phyloP scores from a whole-genome alignment of 1,139 yeast genomes.

The Pichia sp. region DNA sequence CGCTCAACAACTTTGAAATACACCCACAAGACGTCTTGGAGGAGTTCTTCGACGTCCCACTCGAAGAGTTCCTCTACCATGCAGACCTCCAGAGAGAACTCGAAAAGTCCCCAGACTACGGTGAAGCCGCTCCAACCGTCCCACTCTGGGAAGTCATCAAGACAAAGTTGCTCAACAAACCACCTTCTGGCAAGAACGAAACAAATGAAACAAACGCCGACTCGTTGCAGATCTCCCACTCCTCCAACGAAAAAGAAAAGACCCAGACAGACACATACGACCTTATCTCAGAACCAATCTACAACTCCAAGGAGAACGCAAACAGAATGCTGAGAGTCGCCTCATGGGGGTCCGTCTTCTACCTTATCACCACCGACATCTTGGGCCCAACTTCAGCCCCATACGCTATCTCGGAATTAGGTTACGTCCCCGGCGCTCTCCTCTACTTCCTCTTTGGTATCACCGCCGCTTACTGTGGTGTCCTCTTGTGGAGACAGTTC shows the following conservation, averaged over 20 bases:
- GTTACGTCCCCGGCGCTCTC: slow-evolving; percentile 43
- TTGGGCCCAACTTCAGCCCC: slow-evolving; percentile 46
- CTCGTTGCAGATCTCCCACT: too few species aligned
- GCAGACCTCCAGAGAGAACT: slow-evolving; percentile 16
- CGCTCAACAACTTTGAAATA: slow-evolving; percentile 7
- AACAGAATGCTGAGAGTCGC: slow-evolving; percentile 17
- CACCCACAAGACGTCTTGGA: slow-evolving; percentile 1
- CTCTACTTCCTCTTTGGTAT: slow-evolving; percentile 40
- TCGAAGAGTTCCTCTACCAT: slow-evolving; percentile 15
- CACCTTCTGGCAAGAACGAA: neutral
- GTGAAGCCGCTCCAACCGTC: slow-evolving; percentile 15
- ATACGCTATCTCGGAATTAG: slow-evolving; percentile 41
- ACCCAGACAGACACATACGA: neutral
- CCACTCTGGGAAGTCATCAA: slow-evolving; percentile 14
- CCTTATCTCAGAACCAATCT: slow-evolving; percentile 6
- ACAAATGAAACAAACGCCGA: too few species aligned
- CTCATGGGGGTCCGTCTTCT: slow-evolving; percentile 36
- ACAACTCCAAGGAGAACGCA: slow-evolving; percentile 14
- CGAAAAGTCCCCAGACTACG: slow-evolving; percentile 14
- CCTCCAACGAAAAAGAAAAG: neutral
- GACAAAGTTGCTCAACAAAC: slow-evolving; percentile 11
- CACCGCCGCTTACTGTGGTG: slow-evolving; percentile 38
- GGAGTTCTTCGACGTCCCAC: slow-evolving; percentile 13
- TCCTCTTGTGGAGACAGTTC: slow-evolving; percentile 10
- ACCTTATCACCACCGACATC: slow-evolving; percentile 45